Percentiles rank a stretch among this genome's conserved stretches.
Evolutionary conservation across 768 basidiomycete species (phyloP).

Genomic region (Rhizopogon rudus): DNA sequence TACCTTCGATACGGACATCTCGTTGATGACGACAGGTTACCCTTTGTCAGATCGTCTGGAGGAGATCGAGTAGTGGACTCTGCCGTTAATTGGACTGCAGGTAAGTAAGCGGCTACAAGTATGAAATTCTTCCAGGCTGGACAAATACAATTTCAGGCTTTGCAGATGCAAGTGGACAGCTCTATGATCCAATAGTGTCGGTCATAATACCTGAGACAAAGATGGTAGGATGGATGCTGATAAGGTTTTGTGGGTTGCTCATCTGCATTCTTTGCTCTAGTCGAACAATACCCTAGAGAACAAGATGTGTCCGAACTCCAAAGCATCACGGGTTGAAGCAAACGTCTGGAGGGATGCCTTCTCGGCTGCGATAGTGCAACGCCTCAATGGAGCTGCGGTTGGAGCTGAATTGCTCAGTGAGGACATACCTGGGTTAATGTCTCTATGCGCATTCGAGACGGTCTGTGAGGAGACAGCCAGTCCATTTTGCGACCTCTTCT

Average conservation of each 20-base stretch:
- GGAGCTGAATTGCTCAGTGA: slow-evolving; percentile 51
- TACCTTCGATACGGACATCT: slow-evolving; percentile 52
- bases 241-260: neutral
- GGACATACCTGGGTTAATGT: slow-evolving; percentile 59
- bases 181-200: slow-evolving; percentile 25
- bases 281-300: slow-evolving; percentile 68
- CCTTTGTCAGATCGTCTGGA: slow-evolving; percentile 50
- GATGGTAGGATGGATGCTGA: slow-evolving; percentile 33
- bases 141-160: slow-evolving; percentile 43
- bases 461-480: slow-evolving; percentile 45
- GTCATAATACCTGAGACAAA: slow-evolving; percentile 45
- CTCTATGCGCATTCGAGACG: slow-evolving; percentile 81
- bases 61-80: slow-evolving; percentile 60
- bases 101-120: slow-evolving; percentile 24
- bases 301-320: slow-evolving; percentile 56
- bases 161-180: slow-evolving; percentile 42
- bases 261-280: slow-evolving; percentile 18
- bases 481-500: slow-evolving; percentile 72
- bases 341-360: slow-evolving; percentile 53
- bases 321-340: slow-evolving; percentile 38
- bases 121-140: neutral
- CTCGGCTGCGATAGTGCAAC: slow-evolving; percentile 30
- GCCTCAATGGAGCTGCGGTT: slow-evolving; percentile 48
- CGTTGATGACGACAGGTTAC: slow-evolving; percentile 37
- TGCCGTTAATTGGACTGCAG: slow-evolving; percentile 66